Conservation (phyloP, 306 rosid genomes). For the Arachis hypogaea region DNA sequence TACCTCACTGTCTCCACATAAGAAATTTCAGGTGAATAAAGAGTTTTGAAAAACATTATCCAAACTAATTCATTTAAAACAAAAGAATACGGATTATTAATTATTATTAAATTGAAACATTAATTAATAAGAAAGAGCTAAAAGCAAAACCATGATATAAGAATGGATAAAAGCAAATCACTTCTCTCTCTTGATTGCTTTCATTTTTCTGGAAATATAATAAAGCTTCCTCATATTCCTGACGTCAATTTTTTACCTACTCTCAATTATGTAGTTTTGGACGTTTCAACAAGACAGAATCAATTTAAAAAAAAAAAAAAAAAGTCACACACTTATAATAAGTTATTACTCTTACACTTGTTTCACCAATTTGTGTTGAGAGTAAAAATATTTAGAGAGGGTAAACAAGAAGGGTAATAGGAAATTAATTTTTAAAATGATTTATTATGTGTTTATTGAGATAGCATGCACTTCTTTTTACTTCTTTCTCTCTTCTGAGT, state of each 20-base stretch:
- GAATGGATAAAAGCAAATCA: constrained; percentile 23
- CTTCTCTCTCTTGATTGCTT: constrained; percentile 19
- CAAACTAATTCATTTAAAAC: not conserved
- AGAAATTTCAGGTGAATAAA: not conserved
- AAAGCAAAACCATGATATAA: constrained; percentile 19
- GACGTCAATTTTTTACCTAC: constrained; percentile 25
- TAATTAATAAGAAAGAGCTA: not conserved
- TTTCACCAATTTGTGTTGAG: not conserved
- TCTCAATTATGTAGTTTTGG: constrained; percentile 33
- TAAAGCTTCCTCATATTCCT: constrained; percentile 31
- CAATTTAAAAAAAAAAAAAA: not conserved
- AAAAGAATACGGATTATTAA: not conserved
- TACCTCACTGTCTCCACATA: constrained; percentile 1
- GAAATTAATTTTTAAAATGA: not conserved
- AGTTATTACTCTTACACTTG: too few relatives aligned
- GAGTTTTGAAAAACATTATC: constrained; percentile 4
- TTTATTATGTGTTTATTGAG: constrained; percentile 12
- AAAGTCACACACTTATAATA: not conserved
- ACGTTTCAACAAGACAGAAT: not conserved
- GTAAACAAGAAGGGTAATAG: constrained; percentile 12
- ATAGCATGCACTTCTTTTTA: constrained; percentile 35
- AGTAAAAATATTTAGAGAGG: not conserved
- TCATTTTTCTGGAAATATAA: constrained; percentile 38
- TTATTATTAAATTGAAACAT: not conserved
- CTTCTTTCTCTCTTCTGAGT: not conserved